Base-by-base conservation (phyloP, 768 basidiomycete genomes). In the Russula dissimulans region DNA sequence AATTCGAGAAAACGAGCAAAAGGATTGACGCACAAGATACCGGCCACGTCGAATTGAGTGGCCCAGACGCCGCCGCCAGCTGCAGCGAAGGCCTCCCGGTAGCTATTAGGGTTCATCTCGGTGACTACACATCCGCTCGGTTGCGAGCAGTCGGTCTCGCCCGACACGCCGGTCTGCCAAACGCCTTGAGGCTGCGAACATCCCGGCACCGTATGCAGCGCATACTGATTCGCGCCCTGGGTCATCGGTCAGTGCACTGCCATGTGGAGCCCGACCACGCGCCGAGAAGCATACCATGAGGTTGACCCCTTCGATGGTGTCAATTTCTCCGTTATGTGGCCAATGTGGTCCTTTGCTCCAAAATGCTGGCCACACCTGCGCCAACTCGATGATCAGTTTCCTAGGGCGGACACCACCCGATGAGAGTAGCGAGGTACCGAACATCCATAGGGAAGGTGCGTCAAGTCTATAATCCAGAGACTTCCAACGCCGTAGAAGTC, bases 61-160 rank as follows among this genome's bases (percentile, higher is more conserved):
- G 86, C 86, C 71, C 76, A 91, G 1, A 85, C 81, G 5, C 84
- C 84, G 6, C 84, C 84, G n/a, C 83, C 81, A 2, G 73, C 76
- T 3, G 69, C 56, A 7, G 75, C 75, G 61, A 81, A 81, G 5
- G 69, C 73, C n/a, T 64, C 65, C 5, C 74, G 75, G 57, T 72
- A 80, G 54, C 75, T 76, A 57, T 74, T 74, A 22, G 71, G 66
- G 54, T 71, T 69, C n/a, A 66, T 72, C 59, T 74, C 71, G 29
- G 61, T 60, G 43, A 74, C 73, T 3, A 68, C 64, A 47, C 73
- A 74, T 9, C 80, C 80, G 1, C 72, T 66, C 22, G 72, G 68
- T 11, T 63, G 66, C 29, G 71, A 65, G 63, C 71, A 72, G 68
- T 77, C 66, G 48, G 69, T 62, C 41, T 54, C 63, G 22, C 68